Base-by-base conservation (phyloP, 1,139 yeast species). In the Chernovozyma aurita region DNA sequence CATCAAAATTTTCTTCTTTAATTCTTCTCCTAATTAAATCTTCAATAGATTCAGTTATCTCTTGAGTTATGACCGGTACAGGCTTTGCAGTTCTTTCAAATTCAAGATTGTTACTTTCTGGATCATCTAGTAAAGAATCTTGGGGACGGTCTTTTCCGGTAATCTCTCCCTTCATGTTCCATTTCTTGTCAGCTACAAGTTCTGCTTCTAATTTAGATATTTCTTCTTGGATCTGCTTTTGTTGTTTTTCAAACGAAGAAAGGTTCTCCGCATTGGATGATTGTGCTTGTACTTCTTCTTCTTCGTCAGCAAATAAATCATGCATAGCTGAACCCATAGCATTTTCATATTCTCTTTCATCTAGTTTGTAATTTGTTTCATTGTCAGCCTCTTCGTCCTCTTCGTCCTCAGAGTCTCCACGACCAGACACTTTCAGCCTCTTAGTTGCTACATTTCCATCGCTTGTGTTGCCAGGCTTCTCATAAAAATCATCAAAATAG, bases 111-210 rank as follows among this genome's bases (percentile, higher is more conserved):
- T 53, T 50, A 2, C 61, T 45, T 36, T 64, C 73, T 6, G 63
- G 58, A 41, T 68, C 73, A 39, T 65, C 70, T 41, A 70, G 54
- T 27, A 92, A 66, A 1, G 97, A 83, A 60, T 92, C 96, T 34
- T 70, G 67, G 3, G 95, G 95, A 53, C 98, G 76, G 47, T 83
- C 86, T 44, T 73, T 76, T 1, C 90, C 85, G 36, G 76, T 74
- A 2, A 87, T 88, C 61, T 92, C 98, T 59, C 98, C 98, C 54
- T 81, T 84, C 73, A 90, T 73, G 7, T 95, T 80, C 98, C 98
- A 92, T 51, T 81, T 81, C 65, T 92, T 92, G 42, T 85, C 92
- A 2, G 88, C 92, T 20, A 92, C 80, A 21, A 94, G 81, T 54
- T 90, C 97, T 26, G 80, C 78, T 61, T 92, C 98, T 36, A 88